Base-by-base conservation (phyloP, 1,284 basidiomycete genomes). In the Neonothopanus nambi region DNA sequence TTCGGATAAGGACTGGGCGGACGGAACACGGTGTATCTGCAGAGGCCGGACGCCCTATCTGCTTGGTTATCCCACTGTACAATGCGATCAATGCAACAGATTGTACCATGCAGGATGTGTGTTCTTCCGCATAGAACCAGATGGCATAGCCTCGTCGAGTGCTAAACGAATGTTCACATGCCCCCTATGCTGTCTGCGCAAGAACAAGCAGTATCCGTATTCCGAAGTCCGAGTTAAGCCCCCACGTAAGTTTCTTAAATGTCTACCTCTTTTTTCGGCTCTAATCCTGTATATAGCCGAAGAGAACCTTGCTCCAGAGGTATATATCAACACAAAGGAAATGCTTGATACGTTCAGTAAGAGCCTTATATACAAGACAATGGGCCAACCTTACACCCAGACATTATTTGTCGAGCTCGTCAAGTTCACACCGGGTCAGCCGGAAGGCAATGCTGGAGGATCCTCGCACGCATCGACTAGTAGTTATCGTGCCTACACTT, bases 1-100 rank as follows among this genome's bases (percentile, higher is more conserved):
- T 61, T 65, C 82, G 28, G 88, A 91, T 63, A 70, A 76, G 35
- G 85, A 90, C 61, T 89, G 87, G 80, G 60, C 67, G 4, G 89
- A 92, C 63, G 81, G 82, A 23, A 90, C 89, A 23, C 80, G 89
- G 23, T 92, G 89, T 68, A 87, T 91, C 57, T 92, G 89, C 67
- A 74, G 89, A 52, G 89, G 88, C 17, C 78, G 81, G 37, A 87
- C 82, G 1, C 64, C 68, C 12, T 85, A 84, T 65, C 67, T 86
- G 23, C 67, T 81, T 50, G 71, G 77, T 55, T 84, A 82, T 61
- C 80, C 81, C 2, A 76, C 76, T 30, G 79, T 91, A n/a, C 74
- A 79, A 57, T 92, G 89, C 66, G 80, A 84, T 51, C 64, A 69
- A 0, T 92, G 89, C 68, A 73, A 70, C 56, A 81, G 79, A 59